Evolutionary conservation across 345 rosid genomes (phyloP).

Genomic region (Eucalyptus lansdowneana): DNA sequence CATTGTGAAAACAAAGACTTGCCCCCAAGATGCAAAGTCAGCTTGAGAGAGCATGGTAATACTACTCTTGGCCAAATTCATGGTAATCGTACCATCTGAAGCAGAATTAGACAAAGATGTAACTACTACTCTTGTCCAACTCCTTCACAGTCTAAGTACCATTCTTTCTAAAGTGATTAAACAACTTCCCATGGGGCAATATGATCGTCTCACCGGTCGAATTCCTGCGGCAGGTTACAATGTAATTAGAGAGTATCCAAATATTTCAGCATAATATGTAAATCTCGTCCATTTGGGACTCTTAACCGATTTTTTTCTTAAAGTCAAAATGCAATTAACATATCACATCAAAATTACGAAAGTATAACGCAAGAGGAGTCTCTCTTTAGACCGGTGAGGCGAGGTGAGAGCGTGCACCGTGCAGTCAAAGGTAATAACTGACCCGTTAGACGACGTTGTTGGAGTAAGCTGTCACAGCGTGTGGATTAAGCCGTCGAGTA

Average conservation of each 20-base stretch:
- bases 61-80: no score
- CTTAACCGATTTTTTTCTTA: not conserved
- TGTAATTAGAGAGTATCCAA: not conserved
- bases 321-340: not conserved
- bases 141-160: not conserved
- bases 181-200: not conserved
- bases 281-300: not conserved
- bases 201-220: not conserved
- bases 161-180: not conserved
- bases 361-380: not conserved
- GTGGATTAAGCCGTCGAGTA: not conserved
- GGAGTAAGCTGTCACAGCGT: not conserved
- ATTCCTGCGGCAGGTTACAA: not conserved
- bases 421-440: not conserved
- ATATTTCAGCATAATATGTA: not conserved
- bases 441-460: not conserved
- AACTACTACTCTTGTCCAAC: no score
- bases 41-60: not conserved
- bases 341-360: not conserved
- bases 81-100: no score
- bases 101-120: no score
- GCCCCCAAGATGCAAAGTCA: not conserved
- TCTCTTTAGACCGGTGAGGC: not conserved
- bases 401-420: not conserved
- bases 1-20: not conserved